Conservation (phyloP, 2,329 filamentous ascomycete species). For the Fusarium sp. region DNA sequence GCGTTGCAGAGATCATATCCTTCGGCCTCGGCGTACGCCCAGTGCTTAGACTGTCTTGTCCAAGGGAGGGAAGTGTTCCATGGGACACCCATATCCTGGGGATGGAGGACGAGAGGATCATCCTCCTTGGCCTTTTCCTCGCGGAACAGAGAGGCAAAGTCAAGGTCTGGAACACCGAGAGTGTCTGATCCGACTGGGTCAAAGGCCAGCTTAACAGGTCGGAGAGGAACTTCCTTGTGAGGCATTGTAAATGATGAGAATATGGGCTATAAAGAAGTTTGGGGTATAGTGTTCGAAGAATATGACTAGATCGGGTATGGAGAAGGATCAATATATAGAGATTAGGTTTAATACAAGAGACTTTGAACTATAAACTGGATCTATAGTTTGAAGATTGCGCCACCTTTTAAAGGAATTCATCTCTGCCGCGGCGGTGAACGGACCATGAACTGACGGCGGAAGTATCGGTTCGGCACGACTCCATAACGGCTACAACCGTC, state of each 20-base stretch:
- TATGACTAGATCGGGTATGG: background rate
- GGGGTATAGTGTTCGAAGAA: background rate
- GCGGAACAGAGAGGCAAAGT: conserved; percentile 16
- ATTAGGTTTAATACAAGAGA: background rate
- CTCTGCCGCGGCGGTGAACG: conserved; percentile 20
- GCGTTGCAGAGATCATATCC: conserved; percentile 8
- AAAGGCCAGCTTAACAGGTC: conserved; percentile 14
- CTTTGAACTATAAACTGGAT: background rate
- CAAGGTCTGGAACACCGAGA: background rate
- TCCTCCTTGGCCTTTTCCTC: background rate
- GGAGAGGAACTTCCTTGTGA: conserved; percentile 17
- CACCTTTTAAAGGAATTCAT: conserved; percentile 5
- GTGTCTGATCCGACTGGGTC: conserved; percentile 6
- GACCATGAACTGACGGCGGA: conserved; percentile 24
- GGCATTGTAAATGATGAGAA: conserved; percentile 4
- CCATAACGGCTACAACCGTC: conserved; percentile 25
- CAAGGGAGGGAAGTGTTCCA: conserved; percentile 26
- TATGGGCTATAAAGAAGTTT: background rate
- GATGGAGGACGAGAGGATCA: conserved; percentile 7
- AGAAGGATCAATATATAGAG: background rate
- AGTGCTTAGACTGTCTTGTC: conserved; percentile 24
- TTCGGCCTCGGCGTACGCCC: conserved; percentile 3
- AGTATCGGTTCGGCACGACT: conserved; percentile 21
- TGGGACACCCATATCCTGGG: background rate
- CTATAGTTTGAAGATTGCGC: background rate